Evolutionary conservation across 2,329 filamentous ascomycete species (phyloP).

Genomic region (Penicillium expansum): DNA sequence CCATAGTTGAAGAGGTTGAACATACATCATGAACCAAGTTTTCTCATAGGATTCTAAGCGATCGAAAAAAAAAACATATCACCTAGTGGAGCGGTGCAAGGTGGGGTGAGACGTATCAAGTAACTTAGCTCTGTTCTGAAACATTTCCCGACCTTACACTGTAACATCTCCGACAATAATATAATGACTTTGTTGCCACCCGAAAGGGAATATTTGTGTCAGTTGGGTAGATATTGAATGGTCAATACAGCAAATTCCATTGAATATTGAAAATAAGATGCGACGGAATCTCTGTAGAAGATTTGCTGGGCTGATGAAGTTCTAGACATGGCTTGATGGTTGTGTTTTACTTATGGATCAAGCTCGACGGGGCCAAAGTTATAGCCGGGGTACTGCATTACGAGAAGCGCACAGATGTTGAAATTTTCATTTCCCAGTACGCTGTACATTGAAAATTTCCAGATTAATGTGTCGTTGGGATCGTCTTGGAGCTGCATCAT

Average conservation of each 20-base stretch:
- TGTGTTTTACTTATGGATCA: no score
- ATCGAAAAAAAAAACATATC: conserved; percentile 1
- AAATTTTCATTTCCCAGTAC: not conserved
- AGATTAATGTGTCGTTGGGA: not conserved
- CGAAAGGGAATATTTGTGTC: not conserved
- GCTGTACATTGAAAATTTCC: not conserved
- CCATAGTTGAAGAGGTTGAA: not conserved
- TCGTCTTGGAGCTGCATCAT: not conserved
- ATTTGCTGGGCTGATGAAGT: conserved; percentile 2
- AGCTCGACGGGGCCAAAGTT: not conserved
- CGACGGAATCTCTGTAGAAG: not conserved
- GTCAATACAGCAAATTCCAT: not conserved
- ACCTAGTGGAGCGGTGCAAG: not conserved
- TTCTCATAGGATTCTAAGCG: not conserved
- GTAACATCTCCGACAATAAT: conserved; percentile 1
- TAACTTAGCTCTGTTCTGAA: conserved; percentile 5
- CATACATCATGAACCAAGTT: not conserved
- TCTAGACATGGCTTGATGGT: conserved; percentile 1
- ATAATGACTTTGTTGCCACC: conserved; percentile 6
- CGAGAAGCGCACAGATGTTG: not conserved
- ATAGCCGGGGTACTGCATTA: not conserved
- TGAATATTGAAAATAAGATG: not conserved
- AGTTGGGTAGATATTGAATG: not conserved
- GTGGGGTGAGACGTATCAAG: conserved; percentile 8
- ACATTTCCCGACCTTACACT: conserved; percentile 7